Evolutionary conservation across 805 yeast species (phyloP), one percentile per base, ranked within the genome.

Genomic region (Myxozyma vanderwaltii): DNA sequence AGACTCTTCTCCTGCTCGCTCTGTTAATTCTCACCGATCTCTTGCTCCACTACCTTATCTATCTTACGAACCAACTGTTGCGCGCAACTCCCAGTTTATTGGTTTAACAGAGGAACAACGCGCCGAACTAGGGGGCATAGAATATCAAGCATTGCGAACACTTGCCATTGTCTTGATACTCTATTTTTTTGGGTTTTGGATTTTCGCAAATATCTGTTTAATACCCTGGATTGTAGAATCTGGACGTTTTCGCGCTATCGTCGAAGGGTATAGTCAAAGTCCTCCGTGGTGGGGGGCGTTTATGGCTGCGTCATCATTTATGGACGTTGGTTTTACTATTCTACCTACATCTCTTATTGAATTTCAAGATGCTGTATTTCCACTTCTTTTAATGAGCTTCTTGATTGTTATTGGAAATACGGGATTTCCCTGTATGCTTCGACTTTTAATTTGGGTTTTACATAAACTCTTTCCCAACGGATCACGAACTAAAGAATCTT

Each of bases 111-210:
- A 85, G 38, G 85, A 81, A 24, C 98, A 94, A 72, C 91, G 89
- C 68, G 95, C 88, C 59, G 99, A 94, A 71, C 75, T 94, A 39
- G 99, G 99, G 39, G 99, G 99, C 51, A 97, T 94, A 15, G 99
- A 94, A 70, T 94, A 94, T 71, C 81, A 97, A 45, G 90, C 99
- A 0, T 80, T 89, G 58, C 90, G 90, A 69, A 75, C 91, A 8
- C 75, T 94, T 57, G 83, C 87, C 58, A 81, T 81, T 63, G 81
- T 92, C 46, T 73, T 92, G 13, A 70, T 83, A 0, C 59, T 72
- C 4, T 94, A 89, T 69, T 91, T 89, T 68, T 63, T 91, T 56
- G 96, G 96, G 0, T 84, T 89, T 69, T 90, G 88, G 68, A 60
- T 88, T 3, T 72, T 86, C 19, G 77, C 86, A 0, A 85, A 89